A percentile compares a stretch with the other conserved stretches of the same genome.
Evolutionary conservation across 2,329 filamentous ascomycete species (phyloP).

Genomic region (Aureobasidium sp.): DNA sequence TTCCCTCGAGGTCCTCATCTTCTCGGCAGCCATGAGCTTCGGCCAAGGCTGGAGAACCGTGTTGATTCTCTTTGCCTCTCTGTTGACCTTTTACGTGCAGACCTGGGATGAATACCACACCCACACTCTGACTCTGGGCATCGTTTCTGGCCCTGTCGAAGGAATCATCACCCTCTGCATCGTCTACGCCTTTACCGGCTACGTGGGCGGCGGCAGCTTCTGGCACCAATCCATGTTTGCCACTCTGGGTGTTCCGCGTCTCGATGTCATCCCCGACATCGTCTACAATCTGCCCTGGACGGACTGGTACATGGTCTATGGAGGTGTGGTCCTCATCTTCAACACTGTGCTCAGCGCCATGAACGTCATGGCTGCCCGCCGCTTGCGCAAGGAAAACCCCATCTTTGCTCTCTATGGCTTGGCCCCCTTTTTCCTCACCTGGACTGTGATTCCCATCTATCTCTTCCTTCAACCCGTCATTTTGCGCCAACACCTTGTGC

Average conservation of each 20-base stretch:
- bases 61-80: slow-evolving; percentile 70
- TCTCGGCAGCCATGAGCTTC: slow-evolving; percentile 86
- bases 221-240: slow-evolving; percentile 80
- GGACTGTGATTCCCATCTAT: slow-evolving; percentile 71
- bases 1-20: slow-evolving; percentile 84
- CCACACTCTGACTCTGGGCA: slow-evolving; percentile 83
- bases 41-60: slow-evolving; percentile 89
- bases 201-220: slow-evolving; percentile 81
- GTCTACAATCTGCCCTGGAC: slow-evolving; percentile 80
- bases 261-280: slow-evolving; percentile 57
- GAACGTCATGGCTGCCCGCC: slow-evolving; percentile 79
- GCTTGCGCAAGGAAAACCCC: slow-evolving; percentile 63
- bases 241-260: slow-evolving; percentile 60
- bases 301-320: slow-evolving; percentile 88
- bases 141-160: slow-evolving; percentile 92
- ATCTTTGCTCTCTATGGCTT: slow-evolving; percentile 75
- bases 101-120: slow-evolving; percentile 99
- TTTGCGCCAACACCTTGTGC: slow-evolving; percentile 73
- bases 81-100: slow-evolving; percentile 96
- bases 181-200: slow-evolving; percentile 78
- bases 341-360: slow-evolving; percentile 73
- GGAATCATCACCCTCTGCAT: slow-evolving; percentile 77
- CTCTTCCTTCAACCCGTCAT: slow-evolving; percentile 80
- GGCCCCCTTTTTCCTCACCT: slow-evolving; percentile 70
- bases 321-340: slow-evolving; percentile 69